Evolutionary conservation across 2,329 filamentous ascomycete genomes (phyloP), one percentile per base, ranked within the genome.

Genomic region (Echinosphaeria canescens): DNA sequence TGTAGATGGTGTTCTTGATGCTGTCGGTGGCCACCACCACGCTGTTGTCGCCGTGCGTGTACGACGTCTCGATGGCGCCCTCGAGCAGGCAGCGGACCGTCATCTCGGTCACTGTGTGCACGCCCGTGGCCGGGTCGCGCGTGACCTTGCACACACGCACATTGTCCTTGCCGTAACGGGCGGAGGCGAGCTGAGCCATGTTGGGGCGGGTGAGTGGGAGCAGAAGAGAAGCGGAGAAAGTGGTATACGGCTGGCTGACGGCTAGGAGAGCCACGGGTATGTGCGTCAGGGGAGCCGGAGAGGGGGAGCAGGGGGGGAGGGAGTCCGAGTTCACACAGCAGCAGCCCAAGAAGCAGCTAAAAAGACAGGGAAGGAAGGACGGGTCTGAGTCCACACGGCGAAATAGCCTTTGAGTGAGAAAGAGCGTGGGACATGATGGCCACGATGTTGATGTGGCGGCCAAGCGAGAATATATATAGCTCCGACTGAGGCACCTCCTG

Each of bases 1-100:
- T 82, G 59, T 88, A 92, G 46, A 79, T 73, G 40, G 78, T 95
- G 55, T 98, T 92, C 60, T 98, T 98, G 56, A 95, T 91, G 15
- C 82, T 85, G 53, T 98, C 88, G 33, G 88, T 98, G 35, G 88
- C 82, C 33, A 98, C 85, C 31, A 98, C 70, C 36, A 90, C 79
- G 41, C 74, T 78, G 62, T 98, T 98, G 58, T 98, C 84, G 40
- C 81, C 85, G 43, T 66, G 51, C 33, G 85, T 98, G 62, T 58
- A 79, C 70, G 76, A 79, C 29, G 59, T 67, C 29, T 88, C 79
- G 40, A 98, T 93, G 31, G 82, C 76, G 39, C 88, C 88, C 56
- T 95, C 82, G 16, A 98, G 67, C 27, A 95, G 62, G 34, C 82
- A 81, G 54, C 79, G 79, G 39, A 98, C 78, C 22, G 82, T 93